phyloP scores from a whole-genome alignment of 192 early-diverging fungal species.

The Backusella morwellensis region DNA sequence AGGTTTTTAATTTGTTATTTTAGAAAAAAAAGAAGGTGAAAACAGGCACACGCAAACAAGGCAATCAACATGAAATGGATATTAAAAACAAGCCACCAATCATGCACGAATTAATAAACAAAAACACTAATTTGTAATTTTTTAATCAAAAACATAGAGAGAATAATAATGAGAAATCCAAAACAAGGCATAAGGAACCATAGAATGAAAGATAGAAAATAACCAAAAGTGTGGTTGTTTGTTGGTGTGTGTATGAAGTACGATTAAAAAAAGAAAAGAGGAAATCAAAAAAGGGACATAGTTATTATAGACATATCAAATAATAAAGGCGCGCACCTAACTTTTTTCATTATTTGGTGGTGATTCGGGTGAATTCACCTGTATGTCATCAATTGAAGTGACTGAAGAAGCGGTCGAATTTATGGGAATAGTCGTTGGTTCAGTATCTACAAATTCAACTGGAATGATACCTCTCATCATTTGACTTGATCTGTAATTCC shows the following conservation, averaged over 20 bases:
- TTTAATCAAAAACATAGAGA: neutral
- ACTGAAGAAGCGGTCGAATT: neutral
- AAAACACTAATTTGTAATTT: neutral
- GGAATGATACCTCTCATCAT: slow-evolving; percentile 12
- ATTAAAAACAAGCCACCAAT: slow-evolving; percentile 5
- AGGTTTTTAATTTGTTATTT: neutral
- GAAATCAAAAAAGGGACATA: neutral
- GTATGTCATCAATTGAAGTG: neutral
- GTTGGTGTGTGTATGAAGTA: neutral
- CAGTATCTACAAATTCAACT: neutral
- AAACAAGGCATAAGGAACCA: neutral
- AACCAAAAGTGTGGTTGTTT: neutral
- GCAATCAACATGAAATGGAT: neutral
- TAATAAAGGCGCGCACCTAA: neutral
- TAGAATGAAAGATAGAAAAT: neutral
- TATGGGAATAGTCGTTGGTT: neutral
- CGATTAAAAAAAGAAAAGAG: neutral
- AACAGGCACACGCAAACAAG: neutral
- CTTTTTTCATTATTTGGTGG: neutral
- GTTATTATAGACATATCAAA: neutral
- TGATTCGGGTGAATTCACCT: neutral
- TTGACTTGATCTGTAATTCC: neutral
- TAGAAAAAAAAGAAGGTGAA: neutral
- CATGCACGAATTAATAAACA: neutral
- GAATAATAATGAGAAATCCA: neutral